Evolutionary conservation across 2,329 filamentous ascomycete genomes (phyloP).

Genomic region (Scedosporium minutisporum): DNA sequence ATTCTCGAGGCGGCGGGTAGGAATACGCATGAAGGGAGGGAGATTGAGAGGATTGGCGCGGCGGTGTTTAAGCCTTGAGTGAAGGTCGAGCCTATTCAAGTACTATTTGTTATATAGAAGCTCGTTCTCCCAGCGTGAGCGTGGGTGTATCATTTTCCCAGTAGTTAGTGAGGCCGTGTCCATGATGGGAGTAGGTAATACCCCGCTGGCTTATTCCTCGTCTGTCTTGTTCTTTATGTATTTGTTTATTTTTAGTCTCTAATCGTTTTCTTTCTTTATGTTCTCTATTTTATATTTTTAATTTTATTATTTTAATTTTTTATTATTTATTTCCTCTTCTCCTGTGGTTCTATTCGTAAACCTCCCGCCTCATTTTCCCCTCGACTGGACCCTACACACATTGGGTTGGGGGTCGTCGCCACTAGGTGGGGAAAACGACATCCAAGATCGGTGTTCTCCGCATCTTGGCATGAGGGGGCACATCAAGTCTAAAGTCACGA

Average conservation of each 20-base stretch:
- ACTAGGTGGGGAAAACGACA: background rate
- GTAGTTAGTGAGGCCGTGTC: too few species aligned
- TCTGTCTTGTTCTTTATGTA: too few species aligned
- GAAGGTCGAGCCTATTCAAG: background rate
- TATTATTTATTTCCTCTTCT: background rate
- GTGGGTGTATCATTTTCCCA: too few species aligned
- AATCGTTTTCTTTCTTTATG: too few species aligned
- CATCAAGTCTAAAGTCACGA: background rate
- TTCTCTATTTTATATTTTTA: too few species aligned
- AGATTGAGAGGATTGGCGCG: conserved; percentile 73
- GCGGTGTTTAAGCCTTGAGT: conserved; percentile 37
- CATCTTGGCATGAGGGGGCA: background rate
- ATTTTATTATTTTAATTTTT: too few species aligned
- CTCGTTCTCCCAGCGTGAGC: too few species aligned
- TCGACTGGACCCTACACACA: background rate
- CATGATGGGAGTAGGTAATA: too few species aligned
- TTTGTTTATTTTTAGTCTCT: too few species aligned
- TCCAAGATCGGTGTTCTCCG: background rate
- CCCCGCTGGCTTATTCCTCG: too few species aligned
- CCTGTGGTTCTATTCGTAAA: background rate
- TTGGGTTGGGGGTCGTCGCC: background rate
- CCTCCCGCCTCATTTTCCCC: background rate
- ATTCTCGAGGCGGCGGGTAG: conserved; percentile 66
- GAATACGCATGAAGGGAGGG: conserved; percentile 54
- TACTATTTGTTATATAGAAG: too few species aligned